phyloP scores from a whole-genome alignment of 148 eudicot genomes.

The Cornus controversa region DNA sequence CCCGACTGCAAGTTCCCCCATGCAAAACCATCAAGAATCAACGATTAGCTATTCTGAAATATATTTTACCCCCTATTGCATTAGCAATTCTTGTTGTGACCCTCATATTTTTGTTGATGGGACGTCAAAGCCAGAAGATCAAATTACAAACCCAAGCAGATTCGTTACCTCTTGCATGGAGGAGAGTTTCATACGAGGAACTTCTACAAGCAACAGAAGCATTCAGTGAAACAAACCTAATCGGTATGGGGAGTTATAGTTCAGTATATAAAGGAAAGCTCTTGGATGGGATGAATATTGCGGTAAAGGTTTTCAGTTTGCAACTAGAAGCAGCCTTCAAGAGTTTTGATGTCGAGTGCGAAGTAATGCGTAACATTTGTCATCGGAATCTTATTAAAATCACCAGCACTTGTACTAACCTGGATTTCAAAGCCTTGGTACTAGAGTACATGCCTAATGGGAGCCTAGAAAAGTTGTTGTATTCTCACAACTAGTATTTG shows the following conservation, averaged over 20 bases:
- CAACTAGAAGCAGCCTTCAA: constrained; percentile 9
- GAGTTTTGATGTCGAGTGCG: constrained; percentile 28
- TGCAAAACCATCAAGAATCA: background rate
- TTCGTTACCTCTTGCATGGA: background rate
- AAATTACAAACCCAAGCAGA: no score
- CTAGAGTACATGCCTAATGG: constrained; percentile 37
- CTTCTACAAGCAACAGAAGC: constrained; percentile 20
- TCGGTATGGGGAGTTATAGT: constrained; percentile 21
- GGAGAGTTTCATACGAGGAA: constrained; percentile 22
- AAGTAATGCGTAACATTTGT: constrained; percentile 13
- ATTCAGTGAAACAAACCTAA: constrained; percentile 19
- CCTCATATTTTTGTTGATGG: constrained; percentile 2
- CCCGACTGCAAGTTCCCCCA: constrained; percentile 14
- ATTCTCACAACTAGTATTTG: constrained; percentile 20
- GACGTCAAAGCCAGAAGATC: background rate
- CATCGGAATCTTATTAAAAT: constrained; percentile 28
- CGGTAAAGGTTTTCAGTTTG: constrained; percentile 24
- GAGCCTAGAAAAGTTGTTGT: constrained; percentile 27
- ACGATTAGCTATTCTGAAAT: constrained; percentile 9
- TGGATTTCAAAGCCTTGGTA: constrained; percentile 25
- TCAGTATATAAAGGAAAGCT: constrained; percentile 22
- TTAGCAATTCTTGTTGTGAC: background rate
- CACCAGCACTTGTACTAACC: constrained; percentile 16
- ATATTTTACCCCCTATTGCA: constrained; percentile 11
- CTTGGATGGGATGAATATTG: constrained; percentile 21